A percentile compares a stretch with the other conserved stretches of the same genome.
phyloP scores from a whole-genome alignment of 2,329 filamentous ascomycete species.

The Clonostachys solani region DNA sequence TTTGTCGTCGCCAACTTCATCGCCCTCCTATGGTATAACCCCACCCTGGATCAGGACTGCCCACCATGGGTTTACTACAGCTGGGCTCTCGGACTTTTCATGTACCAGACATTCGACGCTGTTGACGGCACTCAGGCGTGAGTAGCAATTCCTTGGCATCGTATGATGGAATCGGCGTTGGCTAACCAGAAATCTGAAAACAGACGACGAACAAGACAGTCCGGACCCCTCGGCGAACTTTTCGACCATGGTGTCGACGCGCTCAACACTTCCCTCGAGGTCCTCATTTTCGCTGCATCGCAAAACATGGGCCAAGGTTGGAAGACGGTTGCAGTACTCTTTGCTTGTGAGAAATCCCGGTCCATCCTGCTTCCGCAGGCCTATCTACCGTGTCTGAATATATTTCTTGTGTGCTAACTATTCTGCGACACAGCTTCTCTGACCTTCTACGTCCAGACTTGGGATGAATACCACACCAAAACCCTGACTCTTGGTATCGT shows the following conservation, averaged over 20 bases:
- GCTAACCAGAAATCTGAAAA: not conserved
- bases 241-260: slow-evolving; percentile 98
- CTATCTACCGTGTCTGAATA: too few species aligned
- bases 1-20: slow-evolving; percentile 89
- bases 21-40: slow-evolving; percentile 93
- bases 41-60: slow-evolving; percentile 89
- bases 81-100: slow-evolving; percentile 84
- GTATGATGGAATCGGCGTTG: not conserved
- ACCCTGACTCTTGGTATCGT: slow-evolving; percentile 88
- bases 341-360: slow-evolving; percentile 59
- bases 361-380: slow-evolving; percentile 3
- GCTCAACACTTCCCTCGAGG: slow-evolving; percentile 91
- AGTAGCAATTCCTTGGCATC: slow-evolving; percentile 24
- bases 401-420: not conserved
- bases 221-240: slow-evolving; percentile 88
- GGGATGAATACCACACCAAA: slow-evolving; percentile 99
- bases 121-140: slow-evolving; percentile 93
- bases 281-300: slow-evolving; percentile 83
- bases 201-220: slow-evolving; percentile 83
- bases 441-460: slow-evolving; percentile 98
- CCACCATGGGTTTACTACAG: slow-evolving; percentile 92
- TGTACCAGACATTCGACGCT: slow-evolving; percentile 98
- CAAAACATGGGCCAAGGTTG: slow-evolving; percentile 93
- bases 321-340: slow-evolving; percentile 79
- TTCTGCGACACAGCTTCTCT: slow-evolving; percentile 56